Percentiles rank a stretch among this genome's conserved stretches.
phyloP scores from a whole-genome alignment of 2,329 filamentous ascomycete genomes.

The Penicillium psychrosexuale region DNA sequence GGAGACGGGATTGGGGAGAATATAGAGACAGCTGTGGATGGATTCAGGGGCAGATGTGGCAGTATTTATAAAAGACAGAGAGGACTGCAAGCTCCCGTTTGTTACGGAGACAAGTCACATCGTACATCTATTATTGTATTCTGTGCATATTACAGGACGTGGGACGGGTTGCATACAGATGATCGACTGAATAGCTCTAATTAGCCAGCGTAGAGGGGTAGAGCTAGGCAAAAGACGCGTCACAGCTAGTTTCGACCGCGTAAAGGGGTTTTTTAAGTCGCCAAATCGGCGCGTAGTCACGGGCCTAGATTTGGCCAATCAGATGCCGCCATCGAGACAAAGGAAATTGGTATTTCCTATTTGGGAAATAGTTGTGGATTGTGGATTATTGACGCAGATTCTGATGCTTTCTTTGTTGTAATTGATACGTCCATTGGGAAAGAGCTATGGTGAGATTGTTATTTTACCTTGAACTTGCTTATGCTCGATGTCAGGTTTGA shows the following conservation, averaged over 20 bases:
- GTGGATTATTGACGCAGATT: slow-evolving; percentile 1
- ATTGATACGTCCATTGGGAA: neutral
- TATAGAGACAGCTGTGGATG: slow-evolving; percentile 1
- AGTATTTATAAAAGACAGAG: slow-evolving; percentile 4
- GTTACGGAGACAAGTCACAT: slow-evolving; percentile 1
- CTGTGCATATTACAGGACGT: slow-evolving; percentile 1
- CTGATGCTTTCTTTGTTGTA: neutral
- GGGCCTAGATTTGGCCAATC: slow-evolving; percentile 26
- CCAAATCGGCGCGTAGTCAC: slow-evolving; percentile 41
- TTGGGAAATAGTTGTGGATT: neutral
- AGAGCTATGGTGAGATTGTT: neutral
- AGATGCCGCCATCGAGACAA: slow-evolving; percentile 6
- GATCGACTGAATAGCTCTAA: slow-evolving; percentile 2
- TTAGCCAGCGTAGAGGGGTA: neutral
- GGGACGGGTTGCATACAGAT: slow-evolving; percentile 1
- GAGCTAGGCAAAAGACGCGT: slow-evolving; percentile 13
- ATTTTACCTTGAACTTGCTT: neutral
- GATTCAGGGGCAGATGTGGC: neutral
- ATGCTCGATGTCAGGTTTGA: neutral
- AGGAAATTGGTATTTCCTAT: slow-evolving; percentile 13
- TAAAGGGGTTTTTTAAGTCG: slow-evolving; percentile 34
- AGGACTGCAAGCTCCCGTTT: neutral
- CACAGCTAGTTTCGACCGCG: slow-evolving; percentile 30
- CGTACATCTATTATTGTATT: neutral
- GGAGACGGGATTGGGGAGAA: neutral